Evolutionary conservation across 179 eudicot genomes (phyloP).

Genomic region (Spinacia oleracea): DNA sequence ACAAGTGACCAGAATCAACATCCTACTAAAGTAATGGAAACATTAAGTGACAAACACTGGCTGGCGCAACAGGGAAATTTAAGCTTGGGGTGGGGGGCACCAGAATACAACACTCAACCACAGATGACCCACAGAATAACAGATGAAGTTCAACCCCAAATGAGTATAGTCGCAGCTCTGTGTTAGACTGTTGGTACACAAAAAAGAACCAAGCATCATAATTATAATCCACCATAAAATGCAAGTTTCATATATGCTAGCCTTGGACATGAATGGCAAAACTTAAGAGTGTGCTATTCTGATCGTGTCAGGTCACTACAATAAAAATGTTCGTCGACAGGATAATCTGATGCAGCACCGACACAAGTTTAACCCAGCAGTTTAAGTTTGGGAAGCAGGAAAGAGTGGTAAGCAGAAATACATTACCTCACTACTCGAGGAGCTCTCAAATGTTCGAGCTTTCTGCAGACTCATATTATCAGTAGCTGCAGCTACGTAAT

Average conservation of each 20-base stretch:
- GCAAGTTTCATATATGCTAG: not conserved
- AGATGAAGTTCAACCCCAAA: not conserved
- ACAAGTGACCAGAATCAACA: not conserved
- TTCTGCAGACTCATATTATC: slow-evolving; percentile 97
- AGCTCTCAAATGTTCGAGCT: slow-evolving; percentile 68
- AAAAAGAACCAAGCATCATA: not conserved
- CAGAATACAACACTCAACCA: too few relatives aligned
- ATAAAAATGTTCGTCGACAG: not conserved
- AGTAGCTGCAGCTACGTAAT: slow-evolving; percentile 85
- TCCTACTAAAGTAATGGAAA: too few relatives aligned
- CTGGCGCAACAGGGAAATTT: too few relatives aligned
- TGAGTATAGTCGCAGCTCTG: not conserved
- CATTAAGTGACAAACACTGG: too few relatives aligned
- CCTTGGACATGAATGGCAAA: not conserved
- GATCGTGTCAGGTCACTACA: not conserved
- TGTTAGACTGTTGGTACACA: not conserved
- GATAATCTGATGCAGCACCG: not conserved
- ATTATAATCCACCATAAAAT: not conserved
- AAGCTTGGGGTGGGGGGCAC: too few relatives aligned
- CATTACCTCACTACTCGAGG: slow-evolving; percentile 55
- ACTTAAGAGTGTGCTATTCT: not conserved
- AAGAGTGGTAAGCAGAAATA: not conserved
- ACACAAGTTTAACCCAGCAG: not conserved
- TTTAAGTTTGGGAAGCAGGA: not conserved
- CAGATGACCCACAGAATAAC: too few relatives aligned